Conservation (phyloP, 2,329 filamentous ascomycete genomes). For the Thyridium curvatum region DNA sequence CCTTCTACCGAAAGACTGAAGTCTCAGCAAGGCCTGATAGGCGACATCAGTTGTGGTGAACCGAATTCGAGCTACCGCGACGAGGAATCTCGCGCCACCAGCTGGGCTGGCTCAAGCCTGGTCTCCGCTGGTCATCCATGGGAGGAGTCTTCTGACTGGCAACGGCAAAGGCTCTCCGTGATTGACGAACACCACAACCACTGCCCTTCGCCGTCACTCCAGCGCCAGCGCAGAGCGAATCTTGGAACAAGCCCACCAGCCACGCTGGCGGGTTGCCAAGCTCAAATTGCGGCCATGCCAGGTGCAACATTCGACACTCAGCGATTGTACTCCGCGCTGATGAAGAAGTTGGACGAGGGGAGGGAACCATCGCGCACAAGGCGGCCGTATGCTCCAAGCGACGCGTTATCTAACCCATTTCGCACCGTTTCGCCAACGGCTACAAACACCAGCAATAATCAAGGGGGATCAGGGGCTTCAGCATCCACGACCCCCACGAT, state of each 20-base stretch:
- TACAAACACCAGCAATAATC: not conserved
- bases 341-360: slow-evolving; percentile 44
- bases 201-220: slow-evolving; percentile 30
- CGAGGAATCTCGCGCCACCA: slow-evolving; percentile 61
- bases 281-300: slow-evolving; percentile 7
- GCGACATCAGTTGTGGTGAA: slow-evolving; percentile 36
- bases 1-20: slow-evolving; percentile 38
- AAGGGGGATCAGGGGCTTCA: not conserved
- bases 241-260: slow-evolving; percentile 7
- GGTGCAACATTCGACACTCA: slow-evolving; percentile 43
- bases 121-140: slow-evolving; percentile 45
- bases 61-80: slow-evolving; percentile 25
- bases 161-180: slow-evolving; percentile 53
- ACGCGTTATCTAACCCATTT: too few relatives aligned
- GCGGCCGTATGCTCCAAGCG: slow-evolving; percentile 8
- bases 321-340: slow-evolving; percentile 58
- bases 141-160: slow-evolving; percentile 32
- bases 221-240: slow-evolving; percentile 15
- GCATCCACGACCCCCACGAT: not conserved
- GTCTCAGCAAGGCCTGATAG: slow-evolving; percentile 49
- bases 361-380: slow-evolving; percentile 15
- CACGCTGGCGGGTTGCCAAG: slow-evolving; percentile 11
- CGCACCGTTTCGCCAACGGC: not conserved
- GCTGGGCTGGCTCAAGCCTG: slow-evolving; percentile 61
- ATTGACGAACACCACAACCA: slow-evolving; percentile 52